phyloP scores from a whole-genome alignment of 352 stramenopile species.

The Globisporangium lucens region DNA sequence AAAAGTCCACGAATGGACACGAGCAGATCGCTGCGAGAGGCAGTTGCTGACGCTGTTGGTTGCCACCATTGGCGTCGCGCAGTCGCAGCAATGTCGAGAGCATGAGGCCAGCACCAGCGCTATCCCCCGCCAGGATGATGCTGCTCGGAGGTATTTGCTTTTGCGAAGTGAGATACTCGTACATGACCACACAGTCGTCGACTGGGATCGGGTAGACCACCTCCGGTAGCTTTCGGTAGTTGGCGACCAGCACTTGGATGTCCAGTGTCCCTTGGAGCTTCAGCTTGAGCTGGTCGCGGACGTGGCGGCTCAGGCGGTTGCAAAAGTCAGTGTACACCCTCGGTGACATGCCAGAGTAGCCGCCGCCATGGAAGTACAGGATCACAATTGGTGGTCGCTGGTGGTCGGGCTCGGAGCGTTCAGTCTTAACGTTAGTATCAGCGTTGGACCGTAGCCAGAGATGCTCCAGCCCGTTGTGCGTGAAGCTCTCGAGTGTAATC shows the following conservation, averaged over 20 bases:
- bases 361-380: conserved; percentile 60
- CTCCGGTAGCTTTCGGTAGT: conserved; percentile 64
- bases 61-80: conserved; percentile 15
- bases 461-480: conserved; percentile 42
- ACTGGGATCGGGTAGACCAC: conserved; percentile 35
- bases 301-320: conserved; percentile 29
- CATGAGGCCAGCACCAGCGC: conserved; percentile 45
- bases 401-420: background rate
- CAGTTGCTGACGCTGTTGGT: conserved; percentile 1
- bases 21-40: conserved; percentile 37
- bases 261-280: too few species aligned
- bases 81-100: conserved; percentile 44
- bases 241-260: conserved; percentile 54
- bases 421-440: background rate
- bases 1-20: conserved; percentile 52
- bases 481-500: conserved; percentile 27
- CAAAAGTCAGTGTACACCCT: conserved; percentile 51
- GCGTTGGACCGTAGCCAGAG: conserved; percentile 36
- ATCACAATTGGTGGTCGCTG: conserved; percentile 32
- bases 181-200: conserved; percentile 49
- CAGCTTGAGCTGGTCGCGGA: conserved; percentile 16
- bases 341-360: conserved; percentile 52
- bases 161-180: conserved; percentile 33
- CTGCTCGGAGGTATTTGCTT: conserved; percentile 25
- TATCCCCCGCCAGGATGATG: conserved; percentile 51